A percentile compares a stretch with the other conserved stretches of the same genome.
Evolutionary conservation across 2,329 filamentous ascomycete genomes (phyloP).

Genomic region (Fusarium fujikuroi): DNA sequence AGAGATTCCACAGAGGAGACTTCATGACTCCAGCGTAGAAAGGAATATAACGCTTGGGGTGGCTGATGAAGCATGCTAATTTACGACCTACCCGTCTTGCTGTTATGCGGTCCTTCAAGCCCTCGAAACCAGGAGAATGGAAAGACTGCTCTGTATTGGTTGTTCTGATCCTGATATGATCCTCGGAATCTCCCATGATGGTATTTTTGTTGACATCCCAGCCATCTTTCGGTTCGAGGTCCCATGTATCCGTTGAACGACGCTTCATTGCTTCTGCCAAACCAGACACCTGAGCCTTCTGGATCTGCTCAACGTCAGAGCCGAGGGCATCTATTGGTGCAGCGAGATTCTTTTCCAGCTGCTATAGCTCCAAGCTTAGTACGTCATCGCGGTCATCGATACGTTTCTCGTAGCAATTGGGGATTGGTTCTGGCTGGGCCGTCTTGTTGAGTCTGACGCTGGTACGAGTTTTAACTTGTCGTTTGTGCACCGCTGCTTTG

Average conservation of each 20-base stretch:
- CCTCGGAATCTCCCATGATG: rapidly evolving
- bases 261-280: not conserved
- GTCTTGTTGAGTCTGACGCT: not conserved
- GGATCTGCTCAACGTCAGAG: not conserved
- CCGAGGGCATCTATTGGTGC: rapidly evolving
- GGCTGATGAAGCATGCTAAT: not conserved
- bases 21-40: not conserved
- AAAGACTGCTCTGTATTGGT: not conserved
- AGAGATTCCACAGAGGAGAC: not conserved
- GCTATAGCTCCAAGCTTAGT: not conserved
- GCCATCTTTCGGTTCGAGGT: not conserved
- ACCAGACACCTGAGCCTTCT: not conserved
- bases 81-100: not conserved
- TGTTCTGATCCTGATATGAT: not conserved
- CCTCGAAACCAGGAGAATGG: not conserved
- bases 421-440: not conserved
- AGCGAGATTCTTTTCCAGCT: rapidly evolving
- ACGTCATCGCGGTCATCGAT: not conserved
- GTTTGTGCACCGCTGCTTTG: not conserved
- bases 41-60: not conserved
- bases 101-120: rapidly evolving
- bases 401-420: not conserved
- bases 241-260: not conserved
- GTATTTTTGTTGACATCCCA: not conserved
- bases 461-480: not conserved